Base-by-base conservation (phyloP, 2,329 filamentous ascomycete genomes). In the Hypomyces rosellus region DNA sequence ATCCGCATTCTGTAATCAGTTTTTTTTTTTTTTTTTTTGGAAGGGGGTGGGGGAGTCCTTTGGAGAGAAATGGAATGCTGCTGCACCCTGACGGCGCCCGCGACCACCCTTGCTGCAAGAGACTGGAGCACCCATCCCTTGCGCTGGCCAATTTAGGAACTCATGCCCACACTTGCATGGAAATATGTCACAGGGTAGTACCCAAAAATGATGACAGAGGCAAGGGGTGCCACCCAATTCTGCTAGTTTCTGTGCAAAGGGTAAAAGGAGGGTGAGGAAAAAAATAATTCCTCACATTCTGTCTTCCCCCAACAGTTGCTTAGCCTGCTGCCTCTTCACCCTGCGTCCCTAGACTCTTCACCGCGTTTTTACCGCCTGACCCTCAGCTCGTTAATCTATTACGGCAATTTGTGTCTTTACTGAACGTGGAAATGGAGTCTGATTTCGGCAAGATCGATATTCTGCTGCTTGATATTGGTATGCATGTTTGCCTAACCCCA, bases 381-480 rank as follows among this genome's bases (percentile, higher is more conserved):
- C 15, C 39, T n/a, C 15, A 42, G 15, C 39, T 12, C 15, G 39
- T 13, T 12, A 16, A 13, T 22, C 39, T 42, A 48, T 51, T 41
- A 46, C 50, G n/a, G n/a, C n/a, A 15, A 41, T n/a, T 42, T 47
- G 46, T 41, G 22, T 40, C 44, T 44, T 55, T 52, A 22, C 57
- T 62, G 58, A 50, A 12, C 41, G 50, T 46, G 47, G 47, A 50
- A 34, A 46, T 47, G n/a, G 54, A 57, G 42, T 54, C 55, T 50
- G 61, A 57, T 46, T 60, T 67, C 39, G 58, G 55, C 42, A 55
- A 62, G 34, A 63, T 61, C 48, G 62, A 68, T 46, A 58, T 68
- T 20, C 50, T 69, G 30, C 54, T 69, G 25, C 67, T 69, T 44
- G 67, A 69, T 42, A 69, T 69, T 56, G 67, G 67, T 69, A 66